Evolutionary conservation across 176 grass and related monocot species (phyloP).

Genomic region (Hyparrhenia diplandra): DNA sequence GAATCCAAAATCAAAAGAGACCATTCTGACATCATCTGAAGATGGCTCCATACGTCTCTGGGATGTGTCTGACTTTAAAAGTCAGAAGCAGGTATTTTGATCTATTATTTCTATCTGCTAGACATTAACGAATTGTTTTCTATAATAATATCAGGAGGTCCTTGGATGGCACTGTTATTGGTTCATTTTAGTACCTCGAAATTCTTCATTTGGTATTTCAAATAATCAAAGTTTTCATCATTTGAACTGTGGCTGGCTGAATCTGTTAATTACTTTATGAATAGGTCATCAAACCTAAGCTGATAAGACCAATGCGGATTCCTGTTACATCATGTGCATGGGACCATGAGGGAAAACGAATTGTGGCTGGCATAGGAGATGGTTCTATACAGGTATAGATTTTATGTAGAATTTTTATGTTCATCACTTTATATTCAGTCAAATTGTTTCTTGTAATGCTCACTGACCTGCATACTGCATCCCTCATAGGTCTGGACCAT

Average conservation of each 20-base stretch:
- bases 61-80: conserved; percentile 87
- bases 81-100: conserved; percentile 86
- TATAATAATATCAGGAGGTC: neutral
- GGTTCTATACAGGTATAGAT: conserved; percentile 76
- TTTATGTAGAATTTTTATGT: conserved; percentile 11
- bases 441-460: conserved; percentile 5
- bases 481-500: conserved; percentile 80
- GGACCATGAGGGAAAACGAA: conserved; percentile 89
- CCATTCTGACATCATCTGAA: conserved; percentile 94
- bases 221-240: neutral
- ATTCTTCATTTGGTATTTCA: conserved; percentile 5
- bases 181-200: neutral
- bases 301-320: conserved; percentile 67
- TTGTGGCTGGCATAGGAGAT: conserved; percentile 91
- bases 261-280: neutral
- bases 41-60: conserved; percentile 95
- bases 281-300: conserved; percentile 98
- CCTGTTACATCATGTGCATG: conserved; percentile 93
- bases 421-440: neutral
- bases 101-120: neutral
- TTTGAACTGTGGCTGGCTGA: neutral
- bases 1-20: conserved; percentile 98
- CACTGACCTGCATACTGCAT: neutral
- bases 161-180: conserved; percentile 3
- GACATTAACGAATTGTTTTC: neutral